Conservation (phyloP, 164 flowering plant genomes). For the Nelumbo lutea region DNA sequence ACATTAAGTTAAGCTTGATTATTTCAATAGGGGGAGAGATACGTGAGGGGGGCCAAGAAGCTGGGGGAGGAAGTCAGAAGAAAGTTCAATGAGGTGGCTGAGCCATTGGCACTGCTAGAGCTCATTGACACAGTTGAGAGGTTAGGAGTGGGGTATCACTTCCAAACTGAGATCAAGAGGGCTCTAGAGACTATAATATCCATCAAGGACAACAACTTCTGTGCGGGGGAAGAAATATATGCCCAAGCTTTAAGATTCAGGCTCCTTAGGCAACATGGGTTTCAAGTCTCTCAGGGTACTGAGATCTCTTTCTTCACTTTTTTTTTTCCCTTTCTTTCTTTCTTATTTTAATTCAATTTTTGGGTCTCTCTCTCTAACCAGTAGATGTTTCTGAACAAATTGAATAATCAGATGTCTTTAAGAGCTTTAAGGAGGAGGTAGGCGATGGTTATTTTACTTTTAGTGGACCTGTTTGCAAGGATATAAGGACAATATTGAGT, state of each 20-base stretch:
- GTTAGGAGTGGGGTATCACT: background rate
- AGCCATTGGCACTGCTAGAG: background rate
- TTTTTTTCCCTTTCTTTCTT: background rate
- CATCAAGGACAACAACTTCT: background rate
- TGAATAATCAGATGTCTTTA: background rate
- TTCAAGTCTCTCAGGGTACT: background rate
- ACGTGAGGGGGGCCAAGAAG: background rate
- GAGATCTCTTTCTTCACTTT: background rate
- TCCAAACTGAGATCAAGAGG: background rate
- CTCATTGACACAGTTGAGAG: background rate
- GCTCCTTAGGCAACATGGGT: background rate
- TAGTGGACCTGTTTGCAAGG: background rate
- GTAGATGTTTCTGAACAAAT: background rate
- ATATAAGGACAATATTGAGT: background rate
- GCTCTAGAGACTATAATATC: background rate
- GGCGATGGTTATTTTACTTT: background rate
- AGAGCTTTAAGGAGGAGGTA: background rate
- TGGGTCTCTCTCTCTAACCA: background rate
- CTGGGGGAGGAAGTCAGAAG: background rate
- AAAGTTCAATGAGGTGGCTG: background rate
- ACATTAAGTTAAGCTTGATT: background rate
- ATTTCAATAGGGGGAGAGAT: background rate
- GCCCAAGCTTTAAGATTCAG: background rate
- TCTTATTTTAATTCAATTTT: background rate
- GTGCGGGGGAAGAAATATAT: background rate